phyloP scores from a whole-genome alignment of 768 basidiomycete genomes.

The Russula lepida region DNA sequence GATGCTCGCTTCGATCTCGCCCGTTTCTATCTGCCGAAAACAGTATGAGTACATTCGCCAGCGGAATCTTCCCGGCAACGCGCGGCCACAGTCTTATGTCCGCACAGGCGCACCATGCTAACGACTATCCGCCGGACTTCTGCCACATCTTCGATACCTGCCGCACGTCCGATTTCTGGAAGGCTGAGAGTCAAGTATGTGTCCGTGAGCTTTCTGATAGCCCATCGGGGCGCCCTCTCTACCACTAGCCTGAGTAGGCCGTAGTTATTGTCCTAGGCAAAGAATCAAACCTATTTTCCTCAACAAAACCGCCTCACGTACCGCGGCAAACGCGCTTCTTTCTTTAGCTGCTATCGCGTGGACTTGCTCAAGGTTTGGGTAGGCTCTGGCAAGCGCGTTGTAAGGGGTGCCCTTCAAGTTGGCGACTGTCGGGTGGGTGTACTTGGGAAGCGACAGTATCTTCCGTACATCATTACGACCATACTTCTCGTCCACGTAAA shows the following conservation, averaged over 20 bases:
- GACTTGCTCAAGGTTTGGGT: conserved; percentile 49
- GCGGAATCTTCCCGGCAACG: neutral
- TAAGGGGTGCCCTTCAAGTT: conserved; percentile 69
- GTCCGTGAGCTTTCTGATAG: conserved; percentile 68
- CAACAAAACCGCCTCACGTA: conserved; percentile 27
- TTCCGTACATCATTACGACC: conserved; percentile 17
- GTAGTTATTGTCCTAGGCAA: conserved; percentile 54
- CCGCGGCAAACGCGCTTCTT: conserved; percentile 40
- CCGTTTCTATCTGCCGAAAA: conserved; percentile 52
- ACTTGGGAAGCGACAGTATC: conserved; percentile 56
- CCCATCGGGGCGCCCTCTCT: conserved; percentile 65
- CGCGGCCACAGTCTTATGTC: neutral
- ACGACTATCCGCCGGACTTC: conserved; percentile 53
- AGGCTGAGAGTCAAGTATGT: conserved; percentile 77
- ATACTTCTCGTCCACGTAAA: neutral
- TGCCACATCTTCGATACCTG: conserved; percentile 43
- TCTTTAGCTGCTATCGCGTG: conserved; percentile 48
- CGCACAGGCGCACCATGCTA: conserved; percentile 52
- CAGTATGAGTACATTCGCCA: neutral
- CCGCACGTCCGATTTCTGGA: conserved; percentile 54
- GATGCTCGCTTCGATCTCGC: conserved; percentile 62
- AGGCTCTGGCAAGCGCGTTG: conserved; percentile 50
- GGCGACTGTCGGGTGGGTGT: conserved; percentile 49
- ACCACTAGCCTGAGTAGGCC: conserved; percentile 64
- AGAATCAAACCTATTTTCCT: neutral